Evolutionary conservation across 2,329 filamentous ascomycete genomes (phyloP).

Genomic region (Exserohilum rostratum): DNA sequence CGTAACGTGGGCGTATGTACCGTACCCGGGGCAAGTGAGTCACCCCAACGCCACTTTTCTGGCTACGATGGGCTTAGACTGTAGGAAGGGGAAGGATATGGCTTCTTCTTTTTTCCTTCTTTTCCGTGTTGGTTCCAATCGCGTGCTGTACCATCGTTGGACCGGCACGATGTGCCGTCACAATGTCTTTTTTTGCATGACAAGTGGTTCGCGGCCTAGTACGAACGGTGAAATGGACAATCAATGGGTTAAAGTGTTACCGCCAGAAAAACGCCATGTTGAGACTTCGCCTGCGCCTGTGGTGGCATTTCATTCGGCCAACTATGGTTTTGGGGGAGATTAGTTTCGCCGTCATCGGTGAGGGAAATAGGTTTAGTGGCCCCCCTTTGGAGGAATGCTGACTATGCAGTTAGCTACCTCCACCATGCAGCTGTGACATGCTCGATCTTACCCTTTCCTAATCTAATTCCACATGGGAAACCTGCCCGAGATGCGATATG

Average conservation of each 20-base stretch:
- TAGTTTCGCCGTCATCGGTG: background rate
- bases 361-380: background rate
- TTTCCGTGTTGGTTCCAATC: too few species aligned
- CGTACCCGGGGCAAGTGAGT: background rate
- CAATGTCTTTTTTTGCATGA: background rate
- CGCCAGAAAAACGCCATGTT: slow-evolving; percentile 1
- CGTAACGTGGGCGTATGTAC: background rate
- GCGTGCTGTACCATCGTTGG: background rate
- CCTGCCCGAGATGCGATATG: background rate
- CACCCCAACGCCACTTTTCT: background rate
- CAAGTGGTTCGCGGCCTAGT: background rate
- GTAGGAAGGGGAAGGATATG: too few species aligned
- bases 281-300: background rate
- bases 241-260: background rate
- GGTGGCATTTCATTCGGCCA: background rate
- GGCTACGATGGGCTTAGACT: too few species aligned
- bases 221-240: background rate
- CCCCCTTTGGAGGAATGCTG: background rate
- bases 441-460: background rate
- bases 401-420: background rate
- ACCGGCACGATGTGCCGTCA: background rate
- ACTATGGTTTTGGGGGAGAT: background rate
- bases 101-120: too few species aligned
- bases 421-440: background rate
- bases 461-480: background rate